Conservation (phyloP, 2,329 filamentous ascomycete genomes). For the Alternaria gaisen region DNA sequence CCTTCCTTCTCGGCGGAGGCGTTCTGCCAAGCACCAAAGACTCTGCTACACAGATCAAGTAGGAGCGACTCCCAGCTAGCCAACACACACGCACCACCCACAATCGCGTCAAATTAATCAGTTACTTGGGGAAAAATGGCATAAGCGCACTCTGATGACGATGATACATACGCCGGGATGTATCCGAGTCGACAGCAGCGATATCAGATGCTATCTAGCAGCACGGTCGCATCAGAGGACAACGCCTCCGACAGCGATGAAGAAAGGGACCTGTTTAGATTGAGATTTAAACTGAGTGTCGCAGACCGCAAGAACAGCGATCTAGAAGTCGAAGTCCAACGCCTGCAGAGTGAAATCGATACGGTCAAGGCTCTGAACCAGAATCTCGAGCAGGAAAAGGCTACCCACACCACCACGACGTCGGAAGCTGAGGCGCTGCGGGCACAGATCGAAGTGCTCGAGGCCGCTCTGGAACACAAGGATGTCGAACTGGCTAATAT, state of each 20-base stretch:
- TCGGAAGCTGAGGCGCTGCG: background rate
- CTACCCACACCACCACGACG: background rate
- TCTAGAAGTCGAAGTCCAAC: background rate
- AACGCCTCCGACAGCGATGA: no score
- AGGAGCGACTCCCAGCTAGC: background rate
- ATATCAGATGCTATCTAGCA: background rate
- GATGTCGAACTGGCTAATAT: background rate
- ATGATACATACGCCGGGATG: no score
- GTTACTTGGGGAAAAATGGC: background rate
- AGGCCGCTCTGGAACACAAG: background rate
- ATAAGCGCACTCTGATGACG: background rate
- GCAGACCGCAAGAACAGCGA: background rate
- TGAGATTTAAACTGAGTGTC: no score
- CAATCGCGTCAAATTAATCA: background rate
- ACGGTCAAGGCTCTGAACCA: background rate
- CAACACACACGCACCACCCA: no score
- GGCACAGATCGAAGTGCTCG: background rate
- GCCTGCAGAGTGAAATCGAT: background rate
- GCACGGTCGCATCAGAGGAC: no score
- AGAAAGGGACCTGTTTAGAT: no score
- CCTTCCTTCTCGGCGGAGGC: background rate
- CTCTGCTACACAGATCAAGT: background rate
- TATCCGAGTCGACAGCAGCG: background rate
- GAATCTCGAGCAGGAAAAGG: background rate
- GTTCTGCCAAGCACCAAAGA: constrained; percentile 4